Evolutionary conservation across 164 flowering plant species (phyloP).

Genomic region (Hamamelis virginiana): DNA sequence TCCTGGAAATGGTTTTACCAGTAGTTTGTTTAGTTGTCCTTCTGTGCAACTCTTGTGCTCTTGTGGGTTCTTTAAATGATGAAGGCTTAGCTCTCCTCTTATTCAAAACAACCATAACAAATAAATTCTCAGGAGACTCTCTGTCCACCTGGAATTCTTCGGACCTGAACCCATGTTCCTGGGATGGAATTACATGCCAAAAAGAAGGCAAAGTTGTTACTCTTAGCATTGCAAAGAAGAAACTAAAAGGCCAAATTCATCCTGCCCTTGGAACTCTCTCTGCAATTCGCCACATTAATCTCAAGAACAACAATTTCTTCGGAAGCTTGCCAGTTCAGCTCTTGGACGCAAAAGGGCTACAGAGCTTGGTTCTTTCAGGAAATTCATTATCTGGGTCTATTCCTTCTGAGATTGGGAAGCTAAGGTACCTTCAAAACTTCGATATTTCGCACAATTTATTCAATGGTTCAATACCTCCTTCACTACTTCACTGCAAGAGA

Average conservation of each 20-base stretch:
- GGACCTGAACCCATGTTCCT: conserved; percentile 76
- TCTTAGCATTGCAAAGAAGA: conserved; percentile 33
- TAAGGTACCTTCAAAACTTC: conserved; percentile 62
- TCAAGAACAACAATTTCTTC: conserved; percentile 64
- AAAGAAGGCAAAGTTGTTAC: conserved; percentile 5
- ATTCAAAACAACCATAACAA: conserved; percentile 49
- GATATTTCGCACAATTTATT: conserved; percentile 77
- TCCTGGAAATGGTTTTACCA: conserved; percentile 31
- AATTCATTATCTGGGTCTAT: conserved; percentile 72
- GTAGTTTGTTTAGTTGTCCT: conserved; percentile 35
- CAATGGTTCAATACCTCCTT: conserved; percentile 64
- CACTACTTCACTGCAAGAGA: conserved; percentile 60
- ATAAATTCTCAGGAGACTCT: conserved; percentile 65
- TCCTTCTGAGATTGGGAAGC: conserved; percentile 59
- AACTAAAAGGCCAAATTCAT: conserved; percentile 64
- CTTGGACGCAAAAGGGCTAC: conserved; percentile 54
- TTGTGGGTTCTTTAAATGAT: conserved; percentile 51
- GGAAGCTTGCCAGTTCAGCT: conserved; percentile 66
- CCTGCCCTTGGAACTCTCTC: conserved; percentile 64
- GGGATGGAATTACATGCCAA: conserved; percentile 91
- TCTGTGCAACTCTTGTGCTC: conserved; percentile 28
- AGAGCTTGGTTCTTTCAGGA: conserved; percentile 79
- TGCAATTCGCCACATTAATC: conserved; percentile 71
- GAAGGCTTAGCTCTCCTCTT: conserved; percentile 71
- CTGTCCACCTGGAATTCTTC: conserved; percentile 74